A percentile compares a stretch with the other conserved stretches of the same genome.
phyloP scores from a whole-genome alignment of 306 rosid genomes.

The Nissolia schottii region DNA sequence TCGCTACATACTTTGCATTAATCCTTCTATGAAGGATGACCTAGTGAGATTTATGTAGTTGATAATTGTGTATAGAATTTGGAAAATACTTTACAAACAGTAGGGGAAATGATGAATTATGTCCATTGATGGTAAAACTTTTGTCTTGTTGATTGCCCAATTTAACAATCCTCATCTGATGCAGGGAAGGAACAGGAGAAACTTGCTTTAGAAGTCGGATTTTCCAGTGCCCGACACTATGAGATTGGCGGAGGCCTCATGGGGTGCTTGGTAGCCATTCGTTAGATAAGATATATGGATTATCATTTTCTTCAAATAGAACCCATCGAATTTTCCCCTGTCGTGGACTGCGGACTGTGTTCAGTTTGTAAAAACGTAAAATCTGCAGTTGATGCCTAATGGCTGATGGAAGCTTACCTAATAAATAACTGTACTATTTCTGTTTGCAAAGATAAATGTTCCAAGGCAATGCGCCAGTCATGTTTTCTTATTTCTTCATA shows the following conservation, averaged over 20 bases:
- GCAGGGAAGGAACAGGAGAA: constrained; percentile 82
- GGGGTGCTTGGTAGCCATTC: constrained; percentile 84
- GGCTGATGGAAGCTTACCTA: neutral
- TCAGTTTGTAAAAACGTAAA: constrained; percentile 5
- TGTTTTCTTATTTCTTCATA: constrained; percentile 2
- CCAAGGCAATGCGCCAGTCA: neutral
- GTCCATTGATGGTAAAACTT: constrained; percentile 1
- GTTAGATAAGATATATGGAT: constrained; percentile 25
- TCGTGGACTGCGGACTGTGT: neutral
- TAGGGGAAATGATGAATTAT: neutral
- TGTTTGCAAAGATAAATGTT: constrained; percentile 6
- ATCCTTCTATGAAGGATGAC: neutral
- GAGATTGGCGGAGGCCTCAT: constrained; percentile 85
- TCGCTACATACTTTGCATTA: neutral
- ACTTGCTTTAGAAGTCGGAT: constrained; percentile 78
- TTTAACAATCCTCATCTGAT: constrained; percentile 22
- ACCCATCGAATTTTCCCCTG: neutral
- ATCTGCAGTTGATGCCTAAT: neutral
- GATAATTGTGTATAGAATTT: neutral
- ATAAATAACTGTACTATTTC: neutral
- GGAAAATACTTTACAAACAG: neutral
- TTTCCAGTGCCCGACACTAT: constrained; percentile 63
- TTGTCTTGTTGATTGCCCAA: constrained; percentile 12
- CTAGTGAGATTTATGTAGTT: neutral
- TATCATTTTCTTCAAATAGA: neutral